These are phyloP conservation scores for Phanerochaete sordida DNA, from an alignment of 768 basidiomycete genomes.

Conservation along the genomic window DNA sequence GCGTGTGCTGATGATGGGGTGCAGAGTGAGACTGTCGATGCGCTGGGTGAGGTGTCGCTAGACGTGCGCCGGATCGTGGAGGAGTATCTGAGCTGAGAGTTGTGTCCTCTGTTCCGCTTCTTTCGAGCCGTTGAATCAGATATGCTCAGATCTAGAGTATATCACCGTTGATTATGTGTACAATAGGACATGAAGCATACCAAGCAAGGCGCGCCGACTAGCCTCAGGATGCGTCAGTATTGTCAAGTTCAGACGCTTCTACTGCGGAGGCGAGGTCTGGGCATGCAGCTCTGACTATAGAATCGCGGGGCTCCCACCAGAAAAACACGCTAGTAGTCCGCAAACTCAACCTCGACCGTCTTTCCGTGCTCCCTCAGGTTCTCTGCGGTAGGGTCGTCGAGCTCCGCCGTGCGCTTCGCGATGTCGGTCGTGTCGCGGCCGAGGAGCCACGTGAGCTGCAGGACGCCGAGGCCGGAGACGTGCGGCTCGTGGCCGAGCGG, in stretches of 20 bases:
- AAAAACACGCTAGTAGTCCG: no score
- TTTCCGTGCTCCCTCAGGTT: neutral
- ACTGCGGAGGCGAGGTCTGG: no score
- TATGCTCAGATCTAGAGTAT: no score
- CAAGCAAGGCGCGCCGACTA: no score
- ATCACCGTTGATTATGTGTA: no score
- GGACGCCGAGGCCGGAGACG: neutral
- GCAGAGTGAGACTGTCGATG: slow-evolving; percentile 26
- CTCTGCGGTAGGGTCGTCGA: neutral
- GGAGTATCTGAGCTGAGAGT: neutral
- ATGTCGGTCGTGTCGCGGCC: neutral
- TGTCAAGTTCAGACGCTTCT: no score
- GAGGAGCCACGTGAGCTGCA: slow-evolving; percentile 7
- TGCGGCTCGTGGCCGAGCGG: neutral
- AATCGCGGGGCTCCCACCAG: no score
- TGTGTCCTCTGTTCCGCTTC: no score
- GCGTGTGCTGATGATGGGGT: neutral
- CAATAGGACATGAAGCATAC: no score
- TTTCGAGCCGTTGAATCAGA: no score
- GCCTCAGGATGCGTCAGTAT: no score
- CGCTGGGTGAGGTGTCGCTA: slow-evolving; percentile 13
- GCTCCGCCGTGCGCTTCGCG: neutral
- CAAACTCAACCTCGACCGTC: neutral
- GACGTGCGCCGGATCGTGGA: slow-evolving; percentile 6
- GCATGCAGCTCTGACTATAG: no score